Base-by-base conservation (phyloP, 768 basidiomycete genomes). In the Pulveroboletus sp. region DNA sequence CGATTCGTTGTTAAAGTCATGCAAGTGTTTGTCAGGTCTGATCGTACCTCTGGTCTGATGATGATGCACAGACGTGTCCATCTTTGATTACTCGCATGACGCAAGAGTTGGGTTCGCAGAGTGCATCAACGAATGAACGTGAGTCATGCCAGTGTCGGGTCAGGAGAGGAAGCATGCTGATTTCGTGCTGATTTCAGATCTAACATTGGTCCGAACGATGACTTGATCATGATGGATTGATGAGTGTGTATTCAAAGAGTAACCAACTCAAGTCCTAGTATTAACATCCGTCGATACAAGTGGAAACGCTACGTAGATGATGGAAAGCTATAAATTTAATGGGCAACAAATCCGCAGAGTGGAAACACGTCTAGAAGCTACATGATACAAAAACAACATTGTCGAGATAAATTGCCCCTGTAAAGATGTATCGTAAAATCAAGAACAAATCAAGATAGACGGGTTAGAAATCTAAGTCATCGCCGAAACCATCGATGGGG, bases 1-100 rank as follows among this genome's bases (percentile, higher is more conserved):
- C 1, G 82, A 77, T 60, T 77, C 75, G 55, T 85, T 87, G 58
- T 60, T 85, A 39, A 87, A 86, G 68, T 82, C 79, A 10, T 87
- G 85, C 81, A 51, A 61, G 80, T 35, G 7, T 23, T 35, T 23
- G 19, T 29, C 23, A 4, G 12, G 19, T 32, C 8, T 7, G 32
- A 19, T 35, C 17, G 4, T 37, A 29, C 1, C 16, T 27, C 6
- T 13, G 34, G 12, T 40, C 51, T 57, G 48, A 54, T 6, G 36
- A 19, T 9, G 40, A 34, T 13, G 20, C 23, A 24, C 47, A 85
- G 82, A 81, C 77, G 81, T 85, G 58, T 70, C 78, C 6, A 69
- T 76, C 21, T 86, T 75, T 57, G 84, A 85, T 62, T 82, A 84
- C 50, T 70, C 76, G 5, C 70, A 78, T 27, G 73, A 69, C 0